Conservation (phyloP, 176 grass and related monocot genomes). For the Themeda triandra region DNA sequence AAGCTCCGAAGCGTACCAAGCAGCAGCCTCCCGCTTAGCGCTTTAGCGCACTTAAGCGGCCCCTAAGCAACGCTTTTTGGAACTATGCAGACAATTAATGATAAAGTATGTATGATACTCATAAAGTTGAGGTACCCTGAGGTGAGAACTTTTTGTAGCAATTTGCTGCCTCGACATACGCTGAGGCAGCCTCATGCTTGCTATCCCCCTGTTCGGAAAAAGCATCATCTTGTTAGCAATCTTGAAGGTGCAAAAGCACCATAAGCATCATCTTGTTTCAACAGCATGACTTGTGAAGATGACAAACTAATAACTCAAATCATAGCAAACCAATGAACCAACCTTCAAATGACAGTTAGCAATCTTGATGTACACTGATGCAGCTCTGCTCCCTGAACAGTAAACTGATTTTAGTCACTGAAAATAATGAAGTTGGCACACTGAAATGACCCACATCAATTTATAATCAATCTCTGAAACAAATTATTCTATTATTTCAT, state of each 20-base stretch:
- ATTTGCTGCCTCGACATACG: conserved; percentile 83
- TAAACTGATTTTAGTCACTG: conserved; percentile 20
- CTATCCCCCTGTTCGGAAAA: conserved; percentile 64
- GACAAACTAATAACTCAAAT: conserved; percentile 18
- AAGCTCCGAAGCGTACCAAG: too few relatives aligned
- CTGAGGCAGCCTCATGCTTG: conserved; percentile 85
- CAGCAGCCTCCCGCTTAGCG: too few relatives aligned
- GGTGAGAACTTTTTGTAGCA: conserved; percentile 92
- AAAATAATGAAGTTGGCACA: not conserved
- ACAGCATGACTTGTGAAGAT: conserved; percentile 6
- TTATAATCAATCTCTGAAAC: not conserved
- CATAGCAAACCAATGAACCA: not conserved
- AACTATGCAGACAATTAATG: too few relatives aligned
- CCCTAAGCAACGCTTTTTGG: too few relatives aligned
- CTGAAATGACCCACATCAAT: not conserved
- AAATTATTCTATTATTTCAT: not conserved
- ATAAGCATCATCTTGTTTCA: conserved; percentile 17
- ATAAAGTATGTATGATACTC: not conserved
- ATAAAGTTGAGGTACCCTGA: conserved; percentile 41
- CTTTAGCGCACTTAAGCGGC: too few relatives aligned
- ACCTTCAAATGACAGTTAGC: conserved; percentile 92
- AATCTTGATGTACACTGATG: conserved; percentile 74
- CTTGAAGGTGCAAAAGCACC: not conserved
- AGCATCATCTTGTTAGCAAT: conserved; percentile 2
- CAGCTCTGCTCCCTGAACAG: conserved; percentile 80